These are phyloP conservation scores for Geotrichum candidum DNA, from an alignment of 1,139 yeast species.

Conservation along the genomic window DNA sequence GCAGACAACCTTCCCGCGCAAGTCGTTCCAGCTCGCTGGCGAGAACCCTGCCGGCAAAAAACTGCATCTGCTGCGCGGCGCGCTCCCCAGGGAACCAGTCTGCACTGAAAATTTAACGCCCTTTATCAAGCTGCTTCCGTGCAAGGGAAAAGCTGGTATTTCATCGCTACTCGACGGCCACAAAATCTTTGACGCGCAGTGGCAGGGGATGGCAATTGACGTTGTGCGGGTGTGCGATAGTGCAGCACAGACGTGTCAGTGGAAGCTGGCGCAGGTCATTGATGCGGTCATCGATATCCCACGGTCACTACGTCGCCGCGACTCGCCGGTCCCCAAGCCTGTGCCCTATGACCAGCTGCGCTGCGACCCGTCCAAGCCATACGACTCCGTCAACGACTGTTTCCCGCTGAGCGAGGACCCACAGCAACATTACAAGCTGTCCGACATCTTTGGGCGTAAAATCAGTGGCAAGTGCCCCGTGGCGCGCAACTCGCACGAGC, in stretches of 20 bases:
- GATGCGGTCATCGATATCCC: slow-evolving; percentile 70
- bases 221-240: slow-evolving; percentile 51
- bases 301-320: slow-evolving; percentile 55
- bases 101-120: slow-evolving; percentile 98
- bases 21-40: slow-evolving; percentile 36
- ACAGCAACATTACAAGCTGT: slow-evolving; percentile 48
- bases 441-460: slow-evolving; percentile 62
- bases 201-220: slow-evolving; percentile 94
- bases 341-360: slow-evolving; percentile 57
- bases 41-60: slow-evolving; percentile 23
- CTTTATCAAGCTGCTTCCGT: slow-evolving; percentile 79
- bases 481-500: slow-evolving; percentile 25
- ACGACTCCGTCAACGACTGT: slow-evolving; percentile 58
- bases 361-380: slow-evolving; percentile 61
- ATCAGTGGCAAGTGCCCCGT: slow-evolving; percentile 62
- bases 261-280: slow-evolving; percentile 62
- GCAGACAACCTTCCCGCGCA: slow-evolving; percentile 67
- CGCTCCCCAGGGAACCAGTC: slow-evolving; percentile 90
- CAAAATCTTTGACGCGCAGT: slow-evolving; percentile 83
- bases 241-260: slow-evolving; percentile 39
- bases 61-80: slow-evolving; percentile 66
- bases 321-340: slow-evolving; percentile 77
- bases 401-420: slow-evolving; percentile 63
- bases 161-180: slow-evolving; percentile 90
- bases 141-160: slow-evolving; percentile 88